These are phyloP conservation scores for Cladophialophora bantiana DNA, from an alignment of 2,329 filamentous ascomycete species.

Conservation along the genomic window DNA sequence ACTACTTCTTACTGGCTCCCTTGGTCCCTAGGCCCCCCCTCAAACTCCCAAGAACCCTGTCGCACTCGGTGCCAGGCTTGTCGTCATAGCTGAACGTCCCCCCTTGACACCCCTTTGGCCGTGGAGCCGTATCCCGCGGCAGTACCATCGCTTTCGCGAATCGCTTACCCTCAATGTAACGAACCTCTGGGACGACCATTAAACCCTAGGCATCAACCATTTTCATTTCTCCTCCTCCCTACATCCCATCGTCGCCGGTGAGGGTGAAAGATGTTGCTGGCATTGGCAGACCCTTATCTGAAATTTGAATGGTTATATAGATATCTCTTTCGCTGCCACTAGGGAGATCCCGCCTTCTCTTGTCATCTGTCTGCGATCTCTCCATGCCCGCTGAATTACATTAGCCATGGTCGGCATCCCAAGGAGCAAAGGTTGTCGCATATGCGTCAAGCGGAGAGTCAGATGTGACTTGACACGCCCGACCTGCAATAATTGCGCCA, in stretches of 20 bases:
- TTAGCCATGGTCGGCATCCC: conserved; percentile 51
- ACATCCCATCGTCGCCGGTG: background rate
- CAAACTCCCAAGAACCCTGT: background rate
- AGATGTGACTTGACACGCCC: conserved; percentile 45
- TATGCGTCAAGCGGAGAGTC: conserved; percentile 50
- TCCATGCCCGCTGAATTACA: conserved; percentile 16
- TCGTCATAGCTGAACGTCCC: background rate
- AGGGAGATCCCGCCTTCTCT: background rate
- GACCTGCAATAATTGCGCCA: conserved; percentile 43
- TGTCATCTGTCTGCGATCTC: background rate
- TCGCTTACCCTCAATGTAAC: background rate
- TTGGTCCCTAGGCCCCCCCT: too few species aligned
- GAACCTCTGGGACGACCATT: background rate
- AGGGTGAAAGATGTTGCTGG: background rate
- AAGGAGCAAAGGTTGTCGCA: conserved; percentile 51
- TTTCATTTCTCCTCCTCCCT: background rate
- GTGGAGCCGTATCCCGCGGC: background rate
- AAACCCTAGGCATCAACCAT: conserved; percentile 18
- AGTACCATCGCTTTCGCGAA: background rate
- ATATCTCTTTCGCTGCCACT: background rate
- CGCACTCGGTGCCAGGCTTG: background rate
- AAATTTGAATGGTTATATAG: background rate
- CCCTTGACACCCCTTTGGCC: background rate
- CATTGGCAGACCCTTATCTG: background rate
- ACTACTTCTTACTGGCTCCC: background rate